Base-by-base conservation (phyloP, 1,284 basidiomycete genomes). In the Coniferiporia sulphurascens region DNA sequence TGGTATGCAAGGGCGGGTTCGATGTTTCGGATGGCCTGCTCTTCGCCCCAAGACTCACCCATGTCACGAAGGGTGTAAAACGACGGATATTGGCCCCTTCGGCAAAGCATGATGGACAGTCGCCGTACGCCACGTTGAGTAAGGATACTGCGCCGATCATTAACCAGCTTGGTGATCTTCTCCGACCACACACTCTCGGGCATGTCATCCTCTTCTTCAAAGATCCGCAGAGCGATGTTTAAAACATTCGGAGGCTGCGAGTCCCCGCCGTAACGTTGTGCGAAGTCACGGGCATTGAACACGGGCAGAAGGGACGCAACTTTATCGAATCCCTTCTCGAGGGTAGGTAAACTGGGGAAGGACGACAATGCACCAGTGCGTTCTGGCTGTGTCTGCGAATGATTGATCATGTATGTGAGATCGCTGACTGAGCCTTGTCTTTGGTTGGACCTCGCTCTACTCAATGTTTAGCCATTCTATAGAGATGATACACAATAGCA, bases 1-100 rank as follows among this genome's bases (percentile, higher is more conserved):
- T 99, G 97, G 85, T 95, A 99, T 41, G 97, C 97, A 53, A 99
- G 82, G 43, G 97, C 97, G 32, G 97, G 97, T 73, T 99, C 97
- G 64, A 98, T 95, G 79, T 99, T 98, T 73, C 96, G 90, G 71
- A 99, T 97, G 10, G 95, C 89, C 71, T 93, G 86, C 73, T 98
- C 94, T 81, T 99, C 97, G 62, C 80, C 83, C 97, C 97, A 99
- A 15, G 73, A 72, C 27, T 85, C 88, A 52, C 85, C 78, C 68
- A 83, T 80, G 59, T 87, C 83, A 63, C 97, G 91, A 49, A 98
- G 78, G 50, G 97, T 99, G 77, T 89, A 93, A 80, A 96, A 99
- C 70, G 91, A 86, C 7, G 97, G 97, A 74, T 99, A 99, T 71
- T 91, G 85, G 60, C 91, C 91, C 59, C 84, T 87, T 63, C 93